These are phyloP conservation scores for Euphorbia corollata DNA, from an alignment of 441 rosid genomes.

Conservation along the genomic window DNA sequence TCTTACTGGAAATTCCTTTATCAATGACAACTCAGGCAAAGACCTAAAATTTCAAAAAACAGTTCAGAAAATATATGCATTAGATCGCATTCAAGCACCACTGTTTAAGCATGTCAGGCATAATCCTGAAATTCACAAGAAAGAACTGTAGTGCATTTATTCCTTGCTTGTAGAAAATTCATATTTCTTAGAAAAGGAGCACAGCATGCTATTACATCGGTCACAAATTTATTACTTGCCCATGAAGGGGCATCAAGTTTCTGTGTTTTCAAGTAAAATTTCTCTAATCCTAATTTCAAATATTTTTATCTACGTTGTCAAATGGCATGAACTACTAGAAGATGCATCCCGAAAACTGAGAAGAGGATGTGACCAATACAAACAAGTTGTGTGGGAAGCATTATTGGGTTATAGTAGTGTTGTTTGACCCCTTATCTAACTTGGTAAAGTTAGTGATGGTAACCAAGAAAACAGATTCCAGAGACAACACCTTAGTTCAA, in stretches of 20 bases:
- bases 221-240: background rate
- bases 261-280: background rate
- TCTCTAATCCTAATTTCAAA: too few species aligned
- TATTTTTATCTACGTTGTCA: too few species aligned
- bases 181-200: background rate
- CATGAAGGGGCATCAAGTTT: background rate
- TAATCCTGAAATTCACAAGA: slow-evolving; percentile 4
- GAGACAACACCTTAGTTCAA: slow-evolving; percentile 68
- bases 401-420: background rate
- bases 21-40: slow-evolving; percentile 62
- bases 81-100: slow-evolving; percentile 3
- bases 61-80: slow-evolving; percentile 13
- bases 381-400: background rate
- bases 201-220: too few species aligned
- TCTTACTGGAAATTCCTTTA: slow-evolving; percentile 60
- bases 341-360: background rate
- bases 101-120: background rate
- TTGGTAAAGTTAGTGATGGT: background rate
- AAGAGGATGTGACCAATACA: background rate
- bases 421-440: background rate
- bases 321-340: background rate
- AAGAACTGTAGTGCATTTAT: background rate
- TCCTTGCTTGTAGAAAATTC: background rate
- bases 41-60: slow-evolving; percentile 37
- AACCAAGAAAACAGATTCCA: background rate